phyloP scores from a whole-genome alignment of 768 basidiomycete species.

The Cystobasidium ongulense region DNA sequence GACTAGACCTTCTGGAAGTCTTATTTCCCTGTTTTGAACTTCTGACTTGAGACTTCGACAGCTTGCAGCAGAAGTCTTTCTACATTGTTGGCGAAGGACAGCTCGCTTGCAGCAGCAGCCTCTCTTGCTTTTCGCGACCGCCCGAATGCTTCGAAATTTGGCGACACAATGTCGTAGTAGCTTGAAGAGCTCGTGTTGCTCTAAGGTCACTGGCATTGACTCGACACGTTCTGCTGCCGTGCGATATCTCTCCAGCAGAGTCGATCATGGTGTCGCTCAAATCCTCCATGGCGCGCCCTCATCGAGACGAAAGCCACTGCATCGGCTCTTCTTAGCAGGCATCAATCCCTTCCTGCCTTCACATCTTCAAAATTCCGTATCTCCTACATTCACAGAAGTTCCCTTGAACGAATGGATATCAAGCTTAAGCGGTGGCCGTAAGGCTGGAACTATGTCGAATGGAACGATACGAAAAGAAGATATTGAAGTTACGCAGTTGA shows the following conservation, averaged over 20 bases:
- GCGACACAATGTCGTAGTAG: not conserved
- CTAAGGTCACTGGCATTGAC: not conserved
- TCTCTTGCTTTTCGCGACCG: too few species aligned
- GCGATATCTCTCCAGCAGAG: not conserved
- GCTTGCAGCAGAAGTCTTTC: too few species aligned
- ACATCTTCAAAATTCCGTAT: not conserved
- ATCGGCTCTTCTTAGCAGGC: constrained; percentile 25
- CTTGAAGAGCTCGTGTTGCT: too few species aligned
- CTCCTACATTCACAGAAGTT: constrained; percentile 12
- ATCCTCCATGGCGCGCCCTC: not conserved
- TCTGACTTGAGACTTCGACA: too few species aligned
- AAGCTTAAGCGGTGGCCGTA: constrained; percentile 1
- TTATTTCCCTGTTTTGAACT: not conserved
- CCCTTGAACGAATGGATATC: constrained; percentile 11
- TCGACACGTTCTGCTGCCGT: too few species aligned
- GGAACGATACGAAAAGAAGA: not conserved
- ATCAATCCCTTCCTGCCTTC: constrained; percentile 27
- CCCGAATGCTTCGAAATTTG: not conserved
- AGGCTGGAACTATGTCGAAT: not conserved
- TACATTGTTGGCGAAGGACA: too few species aligned
- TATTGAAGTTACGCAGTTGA: constrained; percentile 7
- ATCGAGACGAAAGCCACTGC: not conserved
- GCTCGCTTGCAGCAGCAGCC: too few species aligned
- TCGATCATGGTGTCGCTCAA: too few species aligned
- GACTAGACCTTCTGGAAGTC: not conserved